phyloP scores from a whole-genome alignment of 352 stramenopile genomes.

The Blastocystis hominis region DNA sequence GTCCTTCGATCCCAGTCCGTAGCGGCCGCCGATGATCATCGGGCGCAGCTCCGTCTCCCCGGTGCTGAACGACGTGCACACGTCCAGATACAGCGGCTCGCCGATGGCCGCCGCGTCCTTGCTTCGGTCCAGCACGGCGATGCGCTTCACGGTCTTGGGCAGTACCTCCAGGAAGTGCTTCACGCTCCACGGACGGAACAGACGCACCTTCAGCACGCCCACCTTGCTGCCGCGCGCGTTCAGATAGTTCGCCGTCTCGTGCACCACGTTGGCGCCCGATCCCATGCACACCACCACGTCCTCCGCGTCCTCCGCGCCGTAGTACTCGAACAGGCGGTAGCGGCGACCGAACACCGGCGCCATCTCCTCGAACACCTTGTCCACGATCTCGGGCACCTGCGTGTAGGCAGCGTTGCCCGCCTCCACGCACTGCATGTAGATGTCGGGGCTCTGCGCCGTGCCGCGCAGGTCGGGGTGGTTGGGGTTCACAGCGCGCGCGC shows the following conservation, averaged over 20 bases:
- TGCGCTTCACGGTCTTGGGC: constrained; percentile 69
- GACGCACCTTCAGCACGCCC: constrained; percentile 74
- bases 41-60: constrained; percentile 66
- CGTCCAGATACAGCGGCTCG: constrained; percentile 80
- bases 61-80: constrained; percentile 77
- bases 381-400: constrained; percentile 66
- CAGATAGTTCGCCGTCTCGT: constrained; percentile 75
- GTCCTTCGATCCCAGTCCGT: constrained; percentile 67
- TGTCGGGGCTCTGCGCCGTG: constrained; percentile 69
- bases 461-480: constrained; percentile 62
- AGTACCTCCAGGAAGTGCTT: constrained; percentile 71
- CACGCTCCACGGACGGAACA: constrained; percentile 79
- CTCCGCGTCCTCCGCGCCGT: constrained; percentile 71
- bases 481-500: constrained; percentile 64
- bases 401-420: constrained; percentile 75
- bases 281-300: constrained; percentile 80
- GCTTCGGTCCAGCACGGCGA: constrained; percentile 80
- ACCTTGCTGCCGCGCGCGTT: constrained; percentile 74
- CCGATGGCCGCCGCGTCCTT: constrained; percentile 74
- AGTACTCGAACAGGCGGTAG: constrained; percentile 81
- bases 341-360: constrained; percentile 67
- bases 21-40: constrained; percentile 74
- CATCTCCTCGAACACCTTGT: constrained; percentile 73
- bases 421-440: constrained; percentile 81
- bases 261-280: constrained; percentile 74